These are phyloP conservation scores for Pseudonitzschia multiseries DNA, from an alignment of 108 stramenopile species.

Conservation along the genomic window DNA sequence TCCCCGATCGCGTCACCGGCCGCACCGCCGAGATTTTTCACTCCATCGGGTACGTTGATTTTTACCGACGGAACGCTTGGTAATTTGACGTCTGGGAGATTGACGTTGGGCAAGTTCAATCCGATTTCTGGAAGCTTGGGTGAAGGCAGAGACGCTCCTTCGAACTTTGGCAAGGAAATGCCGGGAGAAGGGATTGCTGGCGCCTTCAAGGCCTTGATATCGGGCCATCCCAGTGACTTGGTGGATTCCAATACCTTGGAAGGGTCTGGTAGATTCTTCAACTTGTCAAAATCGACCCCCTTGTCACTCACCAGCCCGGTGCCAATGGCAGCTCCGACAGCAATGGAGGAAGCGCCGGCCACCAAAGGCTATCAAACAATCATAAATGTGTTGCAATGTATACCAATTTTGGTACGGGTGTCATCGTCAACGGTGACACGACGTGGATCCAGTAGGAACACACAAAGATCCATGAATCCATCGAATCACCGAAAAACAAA, in stretches of 20 bases:
- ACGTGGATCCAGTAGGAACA: background rate
- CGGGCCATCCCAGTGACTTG: constrained; percentile 10
- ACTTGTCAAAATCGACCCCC: background rate
- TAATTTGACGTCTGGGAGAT: background rate
- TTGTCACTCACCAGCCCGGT: constrained; percentile 7
- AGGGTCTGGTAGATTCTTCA: background rate
- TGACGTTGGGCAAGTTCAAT: background rate
- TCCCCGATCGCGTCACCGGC: background rate
- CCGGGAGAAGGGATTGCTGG: constrained; percentile 1
- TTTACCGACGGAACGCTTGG: background rate
- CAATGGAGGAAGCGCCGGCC: background rate
- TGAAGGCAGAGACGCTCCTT: background rate
- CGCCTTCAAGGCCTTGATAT: constrained; percentile 11
- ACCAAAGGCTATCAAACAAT: background rate
- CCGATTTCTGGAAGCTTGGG: constrained; percentile 3
- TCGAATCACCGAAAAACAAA: too few relatives aligned
- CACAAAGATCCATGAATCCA: background rate
- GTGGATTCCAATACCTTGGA: constrained; percentile 1
- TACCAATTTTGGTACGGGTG: too few relatives aligned
- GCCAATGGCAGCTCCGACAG: constrained; percentile 11
- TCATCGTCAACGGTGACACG: background rate
- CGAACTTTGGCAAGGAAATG: constrained; percentile 2
- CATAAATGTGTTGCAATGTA: too few relatives aligned
- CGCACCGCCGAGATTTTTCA: constrained; percentile 3
- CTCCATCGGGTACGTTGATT: background rate